phyloP scores from a whole-genome alignment of 495 filamentous ascomycete species.

The Tuber microsphaerosporum region DNA sequence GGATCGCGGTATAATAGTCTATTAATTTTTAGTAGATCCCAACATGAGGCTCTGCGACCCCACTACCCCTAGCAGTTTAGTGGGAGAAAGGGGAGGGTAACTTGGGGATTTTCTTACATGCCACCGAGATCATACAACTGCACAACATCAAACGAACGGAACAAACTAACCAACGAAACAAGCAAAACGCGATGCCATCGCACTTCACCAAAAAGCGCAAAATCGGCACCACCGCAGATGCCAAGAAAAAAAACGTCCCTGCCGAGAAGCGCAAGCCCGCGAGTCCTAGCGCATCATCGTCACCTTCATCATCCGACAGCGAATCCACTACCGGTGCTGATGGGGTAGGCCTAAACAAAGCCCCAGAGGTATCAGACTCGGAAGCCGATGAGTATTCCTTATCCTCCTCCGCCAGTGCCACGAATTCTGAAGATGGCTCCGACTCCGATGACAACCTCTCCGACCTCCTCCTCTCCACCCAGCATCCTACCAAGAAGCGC shows the following conservation, averaged over 20 bases:
- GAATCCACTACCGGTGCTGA: not conserved
- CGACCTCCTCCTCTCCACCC: conserved; percentile 42
- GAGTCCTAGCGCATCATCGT: not conserved
- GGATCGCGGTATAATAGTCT: not conserved
- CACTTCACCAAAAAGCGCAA: not conserved
- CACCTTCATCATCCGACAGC: not conserved
- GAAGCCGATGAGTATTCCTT: conserved; percentile 22
- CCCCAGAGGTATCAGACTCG: conserved; percentile 31
- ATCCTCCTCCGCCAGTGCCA: not conserved
- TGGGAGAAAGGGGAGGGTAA: not conserved
- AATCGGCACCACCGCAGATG: not conserved
- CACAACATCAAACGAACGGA: not conserved
- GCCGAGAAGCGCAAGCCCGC: not conserved
- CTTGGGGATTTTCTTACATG: not conserved
- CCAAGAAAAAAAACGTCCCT: not conserved
- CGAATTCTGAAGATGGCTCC: conserved; percentile 31
- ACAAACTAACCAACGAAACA: not conserved
- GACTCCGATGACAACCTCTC: conserved; percentile 44
- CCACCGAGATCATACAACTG: not conserved
- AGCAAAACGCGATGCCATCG: not conserved
- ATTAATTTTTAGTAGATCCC: not conserved
- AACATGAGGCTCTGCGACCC: not conserved
- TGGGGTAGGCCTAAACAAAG: not conserved
- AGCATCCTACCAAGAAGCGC: conserved; percentile 43
- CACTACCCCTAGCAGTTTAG: not conserved